These are phyloP conservation scores for Ceratonia siliqua DNA, from an alignment of 306 rosid species.

Conservation along the genomic window DNA sequence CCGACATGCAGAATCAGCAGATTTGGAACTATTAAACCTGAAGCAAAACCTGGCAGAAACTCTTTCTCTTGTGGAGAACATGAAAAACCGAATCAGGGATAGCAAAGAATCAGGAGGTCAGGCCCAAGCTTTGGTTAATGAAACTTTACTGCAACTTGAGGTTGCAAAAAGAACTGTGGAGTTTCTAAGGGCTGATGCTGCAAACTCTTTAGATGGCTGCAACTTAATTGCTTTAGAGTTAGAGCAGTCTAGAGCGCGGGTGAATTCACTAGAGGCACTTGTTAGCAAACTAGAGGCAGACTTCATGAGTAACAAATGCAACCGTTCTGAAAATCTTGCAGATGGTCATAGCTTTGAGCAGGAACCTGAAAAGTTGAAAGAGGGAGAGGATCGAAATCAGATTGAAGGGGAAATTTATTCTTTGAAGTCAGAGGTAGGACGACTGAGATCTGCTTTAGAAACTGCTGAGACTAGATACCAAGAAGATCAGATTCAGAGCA, in stretches of 20 bases:
- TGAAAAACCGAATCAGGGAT: constrained; percentile 55
- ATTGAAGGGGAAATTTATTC: constrained; percentile 47
- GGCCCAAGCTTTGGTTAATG: constrained; percentile 53
- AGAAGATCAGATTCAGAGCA: constrained; percentile 73
- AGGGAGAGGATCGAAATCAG: constrained; percentile 30
- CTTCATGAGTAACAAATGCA: constrained; percentile 21
- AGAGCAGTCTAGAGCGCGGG: constrained; percentile 58
- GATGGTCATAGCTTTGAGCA: constrained; percentile 20
- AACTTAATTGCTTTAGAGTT: constrained; percentile 57
- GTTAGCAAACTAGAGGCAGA: constrained; percentile 50
- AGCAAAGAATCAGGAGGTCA: constrained; percentile 69
- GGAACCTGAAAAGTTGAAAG: constrained; percentile 34
- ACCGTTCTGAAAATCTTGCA: constrained; percentile 19
- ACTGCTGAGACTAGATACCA: constrained; percentile 69
- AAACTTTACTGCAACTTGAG: constrained; percentile 74
- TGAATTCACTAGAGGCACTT: constrained; percentile 56
- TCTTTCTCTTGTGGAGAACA: constrained; percentile 59
- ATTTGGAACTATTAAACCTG: constrained; percentile 63
- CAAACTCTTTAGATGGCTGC: constrained; percentile 52
- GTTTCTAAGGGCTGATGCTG: constrained; percentile 57
- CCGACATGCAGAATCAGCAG: constrained; percentile 49
- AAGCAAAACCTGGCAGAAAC: constrained; percentile 67
- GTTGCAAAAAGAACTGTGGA: constrained; percentile 63
- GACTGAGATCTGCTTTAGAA: constrained; percentile 58
- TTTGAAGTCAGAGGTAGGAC: constrained; percentile 59